A percentile compares a stretch with the other conserved stretches of the same genome.
phyloP scores from a whole-genome alignment of 78 protist species.

The Dictyostelium citrinum region DNA sequence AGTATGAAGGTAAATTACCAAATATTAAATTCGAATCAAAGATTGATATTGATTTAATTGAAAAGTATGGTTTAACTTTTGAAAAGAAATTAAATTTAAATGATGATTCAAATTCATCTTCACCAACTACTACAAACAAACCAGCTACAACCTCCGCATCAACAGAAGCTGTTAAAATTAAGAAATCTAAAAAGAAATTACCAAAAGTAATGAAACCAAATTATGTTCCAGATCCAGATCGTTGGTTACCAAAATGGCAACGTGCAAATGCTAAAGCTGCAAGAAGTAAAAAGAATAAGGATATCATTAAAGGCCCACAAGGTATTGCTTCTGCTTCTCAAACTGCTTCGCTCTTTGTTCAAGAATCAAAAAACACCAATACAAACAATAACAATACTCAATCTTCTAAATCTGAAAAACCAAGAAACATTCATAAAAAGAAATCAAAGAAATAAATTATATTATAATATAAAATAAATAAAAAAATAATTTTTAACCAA shows the following conservation, averaged over 20 bases:
- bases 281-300: neutral
- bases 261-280: constrained; percentile 11
- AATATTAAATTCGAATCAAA: constrained; percentile 10
- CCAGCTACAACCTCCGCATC: neutral
- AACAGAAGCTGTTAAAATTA: neutral
- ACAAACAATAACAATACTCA: neutral
- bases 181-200: constrained; percentile 53
- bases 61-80: constrained; percentile 40
- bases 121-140: neutral
- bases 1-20: constrained; percentile 63
- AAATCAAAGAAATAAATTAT: neutral
- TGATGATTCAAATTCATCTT: neutral
- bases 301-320: constrained; percentile 48
- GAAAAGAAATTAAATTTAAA: constrained; percentile 23
- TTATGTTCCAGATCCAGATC: constrained; percentile 57
- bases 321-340: constrained; percentile 32
- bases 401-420: constrained; percentile 3
- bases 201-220: constrained; percentile 34
- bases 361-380: neutral
- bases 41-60: constrained; percentile 52
- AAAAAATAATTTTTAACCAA: no score
- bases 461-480: neutral
- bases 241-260: constrained; percentile 79
- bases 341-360: neutral
- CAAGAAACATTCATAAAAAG: constrained; percentile 61